Conservation (phyloP, 176 grass and related monocot genomes). For the Phoenix dactylifera region DNA sequence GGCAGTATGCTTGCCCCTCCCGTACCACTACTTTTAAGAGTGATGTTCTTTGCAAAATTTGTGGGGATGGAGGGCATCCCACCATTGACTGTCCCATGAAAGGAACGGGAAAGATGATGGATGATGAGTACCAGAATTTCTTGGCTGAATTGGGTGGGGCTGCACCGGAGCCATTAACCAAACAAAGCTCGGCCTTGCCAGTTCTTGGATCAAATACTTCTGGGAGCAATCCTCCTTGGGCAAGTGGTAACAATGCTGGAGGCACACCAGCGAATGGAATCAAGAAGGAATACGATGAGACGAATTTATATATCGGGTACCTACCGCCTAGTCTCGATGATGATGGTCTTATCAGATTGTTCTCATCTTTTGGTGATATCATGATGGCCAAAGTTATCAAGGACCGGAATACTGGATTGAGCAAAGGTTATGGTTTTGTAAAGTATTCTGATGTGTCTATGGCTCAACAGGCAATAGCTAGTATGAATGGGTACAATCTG, state of each 20-base stretch:
- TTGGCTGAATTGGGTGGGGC: slow-evolving; percentile 84
- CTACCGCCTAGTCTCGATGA: slow-evolving; percentile 80
- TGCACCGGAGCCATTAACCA: slow-evolving; percentile 74
- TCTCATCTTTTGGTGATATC: slow-evolving; percentile 83
- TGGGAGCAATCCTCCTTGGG: slow-evolving; percentile 45
- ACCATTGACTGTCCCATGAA: slow-evolving; percentile 95
- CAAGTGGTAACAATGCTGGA: slow-evolving; percentile 17
- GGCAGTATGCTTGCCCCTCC: slow-evolving; percentile 72
- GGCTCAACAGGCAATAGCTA: slow-evolving; percentile 68
- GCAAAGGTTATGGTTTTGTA: slow-evolving; percentile 95
- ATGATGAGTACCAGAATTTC: slow-evolving; percentile 97
- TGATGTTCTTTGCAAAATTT: slow-evolving; percentile 86
- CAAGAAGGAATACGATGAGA: slow-evolving; percentile 82
- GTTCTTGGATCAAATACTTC: slow-evolving; percentile 20
- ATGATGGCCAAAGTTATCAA: slow-evolving; percentile 95
- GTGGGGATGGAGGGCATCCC: slow-evolving; percentile 87
- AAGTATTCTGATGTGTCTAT: slow-evolving; percentile 86
- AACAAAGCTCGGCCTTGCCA: slow-evolving; percentile 23
- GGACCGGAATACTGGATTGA: slow-evolving; percentile 66
- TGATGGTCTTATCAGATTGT: slow-evolving; percentile 57
- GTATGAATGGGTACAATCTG: slow-evolving; percentile 79
- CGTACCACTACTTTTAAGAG: slow-evolving; percentile 69
- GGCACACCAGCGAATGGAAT: slow-evolving; percentile 31
- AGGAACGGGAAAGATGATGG: slow-evolving; percentile 93
- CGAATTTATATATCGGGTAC: slow-evolving; percentile 90